These are phyloP conservation scores for Diaporthe longicolla DNA, from an alignment of 2,329 filamentous ascomycete genomes.

Conservation along the genomic window DNA sequence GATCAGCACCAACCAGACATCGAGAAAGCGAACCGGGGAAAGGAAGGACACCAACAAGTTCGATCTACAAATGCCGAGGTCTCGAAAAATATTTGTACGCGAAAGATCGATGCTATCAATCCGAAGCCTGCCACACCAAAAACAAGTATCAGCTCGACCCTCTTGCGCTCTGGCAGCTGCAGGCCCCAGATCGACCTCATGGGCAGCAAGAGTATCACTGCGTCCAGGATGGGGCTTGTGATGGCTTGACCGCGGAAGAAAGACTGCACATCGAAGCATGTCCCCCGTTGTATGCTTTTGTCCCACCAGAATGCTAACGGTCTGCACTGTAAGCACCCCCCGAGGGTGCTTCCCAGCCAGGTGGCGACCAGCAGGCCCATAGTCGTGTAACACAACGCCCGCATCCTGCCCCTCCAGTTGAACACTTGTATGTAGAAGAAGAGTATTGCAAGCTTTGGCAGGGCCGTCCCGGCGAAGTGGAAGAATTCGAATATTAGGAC, in stretches of 20 bases:
- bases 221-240: slow-evolving; percentile 5
- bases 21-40: background rate
- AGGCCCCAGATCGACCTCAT: slow-evolving; percentile 19
- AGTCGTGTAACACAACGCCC: background rate
- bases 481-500: background rate
- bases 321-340: background rate
- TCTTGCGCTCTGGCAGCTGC: background rate
- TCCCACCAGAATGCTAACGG: slow-evolving; percentile 31
- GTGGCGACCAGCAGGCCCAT: background rate
- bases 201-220: background rate
- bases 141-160: slow-evolving; percentile 14
- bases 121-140: slow-evolving; percentile 16
- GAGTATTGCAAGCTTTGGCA: slow-evolving; percentile 4
- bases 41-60: slow-evolving; percentile 16
- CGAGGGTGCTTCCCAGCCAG: background rate
- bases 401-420: slow-evolving; percentile 9
- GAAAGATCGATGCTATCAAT: slow-evolving; percentile 15
- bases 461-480: background rate
- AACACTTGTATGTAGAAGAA: slow-evolving; percentile 11
- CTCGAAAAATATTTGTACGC: slow-evolving; percentile 8
- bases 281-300: background rate
- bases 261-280: slow-evolving; percentile 5
- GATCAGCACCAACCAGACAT: background rate
- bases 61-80: slow-evolving; percentile 9
- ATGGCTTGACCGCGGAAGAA: slow-evolving; percentile 1